phyloP scores from a whole-genome alignment of 176 grass and related monocot species.

The Secale cereale region DNA sequence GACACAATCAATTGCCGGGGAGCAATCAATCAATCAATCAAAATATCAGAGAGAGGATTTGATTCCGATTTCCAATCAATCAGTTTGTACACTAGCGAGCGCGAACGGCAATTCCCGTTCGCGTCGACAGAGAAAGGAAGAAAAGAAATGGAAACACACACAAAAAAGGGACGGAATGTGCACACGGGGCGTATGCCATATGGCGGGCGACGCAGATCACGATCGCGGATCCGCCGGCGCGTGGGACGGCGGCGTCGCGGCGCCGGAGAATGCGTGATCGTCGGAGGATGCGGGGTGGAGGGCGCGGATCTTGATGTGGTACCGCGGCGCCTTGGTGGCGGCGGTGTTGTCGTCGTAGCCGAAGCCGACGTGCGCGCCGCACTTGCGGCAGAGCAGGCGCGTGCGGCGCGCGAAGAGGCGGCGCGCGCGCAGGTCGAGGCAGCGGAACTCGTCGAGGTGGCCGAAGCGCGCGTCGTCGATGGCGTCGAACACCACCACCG shows the following conservation, averaged over 20 bases:
- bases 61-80: background rate
- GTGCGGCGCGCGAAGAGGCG: constrained; percentile 46
- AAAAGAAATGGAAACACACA: background rate
- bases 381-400: constrained; percentile 52
- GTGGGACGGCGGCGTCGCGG: background rate
- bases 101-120: background rate
- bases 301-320: constrained; percentile 41
- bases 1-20: too few relatives aligned
- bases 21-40: background rate
- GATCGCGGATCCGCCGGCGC: background rate
- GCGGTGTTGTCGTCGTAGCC: constrained; percentile 28
- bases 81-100: background rate
- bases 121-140: background rate
- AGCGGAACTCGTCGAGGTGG: constrained; percentile 51
- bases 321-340: background rate
- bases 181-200: background rate
- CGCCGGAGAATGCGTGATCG: too few relatives aligned
- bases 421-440: constrained; percentile 38
- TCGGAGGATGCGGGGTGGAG: constrained; percentile 28
- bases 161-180: background rate
- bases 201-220: background rate
- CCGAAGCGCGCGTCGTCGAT: constrained; percentile 63
- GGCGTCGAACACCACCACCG: constrained; percentile 47
- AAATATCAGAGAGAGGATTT: background rate
- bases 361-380: constrained; percentile 38